Evolutionary conservation across 306 rosid genomes (phyloP).

Genomic region (Vigna radiata): DNA sequence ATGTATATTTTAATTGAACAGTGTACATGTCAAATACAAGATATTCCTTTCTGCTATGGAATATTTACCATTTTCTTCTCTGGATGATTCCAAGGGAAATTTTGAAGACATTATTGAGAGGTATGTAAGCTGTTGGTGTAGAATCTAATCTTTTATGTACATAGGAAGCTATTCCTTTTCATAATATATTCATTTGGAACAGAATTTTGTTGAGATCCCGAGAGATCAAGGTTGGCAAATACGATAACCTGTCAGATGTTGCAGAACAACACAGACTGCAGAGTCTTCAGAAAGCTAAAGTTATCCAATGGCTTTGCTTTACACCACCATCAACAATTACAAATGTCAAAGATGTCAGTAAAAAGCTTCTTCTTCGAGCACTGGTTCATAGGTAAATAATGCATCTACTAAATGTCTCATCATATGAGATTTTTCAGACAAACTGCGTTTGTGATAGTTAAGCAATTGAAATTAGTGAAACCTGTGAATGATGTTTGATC

Average conservation of each 20-base stretch:
- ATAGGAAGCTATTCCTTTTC: conserved; percentile 26
- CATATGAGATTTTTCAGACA: conserved; percentile 36
- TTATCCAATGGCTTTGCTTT: conserved; percentile 97
- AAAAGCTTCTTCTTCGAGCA: conserved; percentile 82
- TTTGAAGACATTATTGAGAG: conserved; percentile 96
- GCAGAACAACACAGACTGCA: conserved; percentile 91
- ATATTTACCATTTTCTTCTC: conserved; percentile 83
- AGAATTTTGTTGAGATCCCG: conserved; percentile 94
- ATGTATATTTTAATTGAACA: conserved; percentile 53
- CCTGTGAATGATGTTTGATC: conserved; percentile 21
- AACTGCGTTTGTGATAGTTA: conserved; percentile 30
- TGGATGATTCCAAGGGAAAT: conserved; percentile 79
- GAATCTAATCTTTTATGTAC: conserved; percentile 29
- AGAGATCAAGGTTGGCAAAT: conserved; percentile 73
- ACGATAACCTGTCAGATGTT: conserved; percentile 71
- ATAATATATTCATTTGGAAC: conserved; percentile 51
- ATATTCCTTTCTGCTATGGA: conserved; percentile 93
- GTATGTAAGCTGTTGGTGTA: conserved; percentile 48
- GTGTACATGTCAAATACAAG: conserved; percentile 87
- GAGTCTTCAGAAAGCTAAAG: conserved; percentile 94
- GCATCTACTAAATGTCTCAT: conserved; percentile 15
- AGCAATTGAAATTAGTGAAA: conserved; percentile 33
- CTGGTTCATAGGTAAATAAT: conserved; percentile 76
- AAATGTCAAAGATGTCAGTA: conserved; percentile 71
- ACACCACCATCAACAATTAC: conserved; percentile 92